phyloP scores from a whole-genome alignment of 345 rosid species.

The Acer negundo region DNA sequence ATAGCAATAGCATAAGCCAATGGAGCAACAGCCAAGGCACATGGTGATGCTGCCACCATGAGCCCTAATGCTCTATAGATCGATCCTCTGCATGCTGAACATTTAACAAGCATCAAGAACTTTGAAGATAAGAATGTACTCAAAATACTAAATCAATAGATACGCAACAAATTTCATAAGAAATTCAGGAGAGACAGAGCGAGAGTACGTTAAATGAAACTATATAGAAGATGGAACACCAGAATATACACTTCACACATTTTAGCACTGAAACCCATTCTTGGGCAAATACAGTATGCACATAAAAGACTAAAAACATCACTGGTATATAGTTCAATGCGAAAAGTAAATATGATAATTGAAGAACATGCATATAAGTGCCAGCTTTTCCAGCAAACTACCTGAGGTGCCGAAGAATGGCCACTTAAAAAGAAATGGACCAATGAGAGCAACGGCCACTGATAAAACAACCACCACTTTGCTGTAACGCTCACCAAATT shows the following conservation, averaged over 20 bases:
- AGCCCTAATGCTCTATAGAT: constrained; percentile 91
- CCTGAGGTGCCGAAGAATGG: constrained; percentile 87
- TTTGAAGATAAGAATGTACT: constrained; percentile 7
- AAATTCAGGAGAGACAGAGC: constrained; percentile 6
- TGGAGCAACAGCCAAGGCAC: constrained; percentile 98
- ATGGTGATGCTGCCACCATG: constrained; percentile 97
- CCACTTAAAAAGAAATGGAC: constrained; percentile 94
- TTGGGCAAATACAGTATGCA: background rate
- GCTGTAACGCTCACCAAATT: constrained; percentile 92
- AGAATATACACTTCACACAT: constrained; percentile 4
- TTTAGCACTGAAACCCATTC: constrained; percentile 1
- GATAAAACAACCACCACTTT: constrained; percentile 88
- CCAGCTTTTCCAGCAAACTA: constrained; percentile 29
- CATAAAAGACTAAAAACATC: constrained; percentile 3
- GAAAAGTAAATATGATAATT: background rate
- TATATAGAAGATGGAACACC: background rate
- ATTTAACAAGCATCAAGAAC: constrained; percentile 24
- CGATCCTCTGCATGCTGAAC: constrained; percentile 90
- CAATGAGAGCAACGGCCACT: constrained; percentile 69
- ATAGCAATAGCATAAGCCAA: constrained; percentile 97
- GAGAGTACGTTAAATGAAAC: constrained; percentile 10
- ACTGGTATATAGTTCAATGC: constrained; percentile 8
- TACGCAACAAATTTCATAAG: background rate
- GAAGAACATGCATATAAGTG: constrained; percentile 7
- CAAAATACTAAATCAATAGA: constrained; percentile 8